Percentiles rank a stretch among this genome's conserved stretches.
These are phyloP conservation scores for Alternaria sp. DNA, from an alignment of 2,329 filamentous ascomycete genomes.

Conservation along the genomic window DNA sequence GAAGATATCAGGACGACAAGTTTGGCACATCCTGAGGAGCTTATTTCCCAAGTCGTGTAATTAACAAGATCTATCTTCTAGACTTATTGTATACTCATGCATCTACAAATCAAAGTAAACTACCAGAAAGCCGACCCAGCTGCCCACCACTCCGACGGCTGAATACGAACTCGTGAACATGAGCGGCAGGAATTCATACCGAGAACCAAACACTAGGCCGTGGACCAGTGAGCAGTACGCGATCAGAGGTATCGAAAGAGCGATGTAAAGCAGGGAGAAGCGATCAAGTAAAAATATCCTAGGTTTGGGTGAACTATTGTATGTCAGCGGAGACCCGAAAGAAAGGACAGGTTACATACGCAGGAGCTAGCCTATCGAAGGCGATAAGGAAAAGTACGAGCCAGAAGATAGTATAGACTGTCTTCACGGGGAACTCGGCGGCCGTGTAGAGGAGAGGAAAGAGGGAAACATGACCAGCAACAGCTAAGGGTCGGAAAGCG, in stretches of 20 bases:
- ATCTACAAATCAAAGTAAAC: slow-evolving; percentile 72
- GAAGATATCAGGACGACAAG: background rate
- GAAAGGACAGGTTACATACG: slow-evolving; percentile 52
- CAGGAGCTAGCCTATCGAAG: slow-evolving; percentile 87
- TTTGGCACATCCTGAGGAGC: background rate
- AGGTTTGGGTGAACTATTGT: slow-evolving; percentile 67
- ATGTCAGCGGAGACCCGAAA: slow-evolving; percentile 19
- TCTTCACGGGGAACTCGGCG: slow-evolving; percentile 93
- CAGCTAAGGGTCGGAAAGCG: slow-evolving; percentile 88
- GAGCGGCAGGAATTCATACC: slow-evolving; percentile 87
- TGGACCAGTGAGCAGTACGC: slow-evolving; percentile 87
- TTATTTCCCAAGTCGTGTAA: background rate
- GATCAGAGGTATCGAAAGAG: slow-evolving; percentile 86
- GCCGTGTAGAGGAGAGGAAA: slow-evolving; percentile 93
- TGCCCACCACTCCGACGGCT: slow-evolving; percentile 91
- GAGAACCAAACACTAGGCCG: slow-evolving; percentile 78
- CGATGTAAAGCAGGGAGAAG: slow-evolving; percentile 88
- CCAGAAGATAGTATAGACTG: slow-evolving; percentile 91
- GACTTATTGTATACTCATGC: background rate
- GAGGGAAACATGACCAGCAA: slow-evolving; percentile 92
- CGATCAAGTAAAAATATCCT: slow-evolving; percentile 90
- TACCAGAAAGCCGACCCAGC: slow-evolving; percentile 92
- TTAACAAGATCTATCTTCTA: background rate
- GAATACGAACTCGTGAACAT: slow-evolving; percentile 98
- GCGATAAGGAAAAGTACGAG: slow-evolving; percentile 81